These are phyloP conservation scores for Starmera stellimalicola DNA, from an alignment of 1,139 yeast species.

Conservation along the genomic window DNA sequence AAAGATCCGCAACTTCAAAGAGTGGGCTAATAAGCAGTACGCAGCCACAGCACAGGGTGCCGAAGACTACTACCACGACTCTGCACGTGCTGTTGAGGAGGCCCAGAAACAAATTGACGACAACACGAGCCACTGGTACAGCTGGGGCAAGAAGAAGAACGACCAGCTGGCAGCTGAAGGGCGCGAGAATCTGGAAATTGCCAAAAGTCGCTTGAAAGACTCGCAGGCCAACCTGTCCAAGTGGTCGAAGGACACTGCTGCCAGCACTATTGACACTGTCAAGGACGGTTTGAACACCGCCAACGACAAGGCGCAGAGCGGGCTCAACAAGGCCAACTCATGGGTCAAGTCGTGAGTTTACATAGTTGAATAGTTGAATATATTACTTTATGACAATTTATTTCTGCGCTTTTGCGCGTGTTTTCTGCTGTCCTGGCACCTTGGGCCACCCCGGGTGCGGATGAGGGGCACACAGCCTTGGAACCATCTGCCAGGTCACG, in stretches of 20 bases:
- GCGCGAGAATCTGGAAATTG: slow-evolving; percentile 21
- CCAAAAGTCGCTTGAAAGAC: slow-evolving; percentile 18
- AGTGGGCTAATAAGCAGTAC: slow-evolving; percentile 19
- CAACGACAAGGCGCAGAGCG: slow-evolving; percentile 21
- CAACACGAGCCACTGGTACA: slow-evolving; percentile 23
- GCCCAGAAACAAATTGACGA: slow-evolving; percentile 24
- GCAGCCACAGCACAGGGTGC: slow-evolving; percentile 22
- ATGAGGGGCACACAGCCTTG: no score
- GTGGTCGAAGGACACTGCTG: slow-evolving; percentile 14
- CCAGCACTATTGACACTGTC: slow-evolving; percentile 18
- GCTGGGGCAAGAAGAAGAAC: slow-evolving; percentile 23
- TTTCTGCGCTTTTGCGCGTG: no score
- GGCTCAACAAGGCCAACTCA: slow-evolving; percentile 19
- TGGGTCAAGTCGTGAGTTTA: slow-evolving; percentile 18
- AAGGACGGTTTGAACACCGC: slow-evolving; percentile 21
- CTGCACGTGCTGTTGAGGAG: slow-evolving; percentile 20
- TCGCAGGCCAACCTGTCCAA: slow-evolving; percentile 18
- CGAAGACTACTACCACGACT: slow-evolving; percentile 20
- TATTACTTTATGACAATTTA: no score
- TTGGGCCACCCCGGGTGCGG: no score
- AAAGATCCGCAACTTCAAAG: slow-evolving; percentile 16
- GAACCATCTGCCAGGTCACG: no score
- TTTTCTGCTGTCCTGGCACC: no score
- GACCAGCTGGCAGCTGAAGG: slow-evolving; percentile 24
- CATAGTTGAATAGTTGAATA: no score